Evolutionary conservation across 768 basidiomycete genomes (phyloP), one percentile per base, ranked within the genome.

Genomic region (Lentinula raphanica): DNA sequence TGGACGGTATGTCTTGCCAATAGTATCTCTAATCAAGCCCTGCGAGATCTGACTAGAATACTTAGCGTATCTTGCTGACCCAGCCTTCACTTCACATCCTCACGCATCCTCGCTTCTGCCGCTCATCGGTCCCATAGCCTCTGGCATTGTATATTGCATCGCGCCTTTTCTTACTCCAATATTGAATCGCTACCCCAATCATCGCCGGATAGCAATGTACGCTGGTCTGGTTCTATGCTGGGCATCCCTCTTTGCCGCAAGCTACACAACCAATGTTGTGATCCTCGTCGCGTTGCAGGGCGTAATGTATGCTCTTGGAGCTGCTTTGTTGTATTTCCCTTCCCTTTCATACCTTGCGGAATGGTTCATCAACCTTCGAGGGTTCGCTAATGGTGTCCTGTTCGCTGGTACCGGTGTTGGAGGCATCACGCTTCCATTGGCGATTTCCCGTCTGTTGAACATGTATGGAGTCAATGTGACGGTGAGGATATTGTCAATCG

Each of bases 361-460:
- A 59, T 73, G 71, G 72, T 73, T 72, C 54, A 63, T 68, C 21
- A 54, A 57, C 3, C 64, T 67, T 3, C 57, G 72, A 44, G 71
- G 70, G 2, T 61, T 69, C 5, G 72, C 72, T 5, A 70, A 68
- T 35, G 71, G 72, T 2, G 65, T 70, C 27, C 62, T 72, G 27
- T 69, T 69, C 51, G 67, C 69, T 28, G 72, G 67, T 8, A 67
- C 68, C 25, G 59, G 63, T 0, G 49, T 58, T 0, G 72, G 71
- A 8, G 72, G 70, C 25, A 36, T 69, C 9, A 29, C 71, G 27
- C 59, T 69, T 15, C 70, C 69, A 0, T 56, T 72, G 21, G 42
- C 64, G 2, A 38, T 71, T 3, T 68, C 71, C 5, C 61, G n/a
- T 1, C 56, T 74, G 15, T 63, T 74, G 39, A 48, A 28, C 3